phyloP scores from a whole-genome alignment of 140 eudicot species.

The Erigeron philadelphicus region DNA sequence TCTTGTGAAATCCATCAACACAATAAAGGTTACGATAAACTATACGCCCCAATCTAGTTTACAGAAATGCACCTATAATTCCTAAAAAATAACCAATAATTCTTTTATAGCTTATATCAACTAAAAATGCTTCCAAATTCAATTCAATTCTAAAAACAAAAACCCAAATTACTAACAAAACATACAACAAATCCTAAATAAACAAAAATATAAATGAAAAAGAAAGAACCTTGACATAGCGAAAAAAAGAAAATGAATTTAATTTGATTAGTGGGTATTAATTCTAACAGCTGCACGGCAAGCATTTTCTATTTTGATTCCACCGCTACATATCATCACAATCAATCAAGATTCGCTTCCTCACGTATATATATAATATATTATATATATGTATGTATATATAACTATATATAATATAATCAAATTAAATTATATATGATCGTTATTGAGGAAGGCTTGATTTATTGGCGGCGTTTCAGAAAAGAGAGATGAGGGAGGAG shows the following conservation, averaged over 20 bases:
- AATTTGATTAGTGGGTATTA: background rate
- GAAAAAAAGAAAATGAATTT: constrained; percentile 3
- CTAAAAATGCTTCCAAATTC: background rate
- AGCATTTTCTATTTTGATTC: constrained; percentile 33
- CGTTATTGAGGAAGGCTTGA: constrained; percentile 14
- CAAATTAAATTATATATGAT: constrained; percentile 8
- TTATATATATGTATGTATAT: too few species aligned
- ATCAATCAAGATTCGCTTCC: constrained; percentile 11
- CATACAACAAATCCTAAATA: constrained; percentile 12
- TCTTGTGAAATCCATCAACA: too few species aligned
- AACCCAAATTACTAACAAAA: background rate
- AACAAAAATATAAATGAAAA: background rate
- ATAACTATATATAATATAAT: too few species aligned
- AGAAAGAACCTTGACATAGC: constrained; percentile 33
- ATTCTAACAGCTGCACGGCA: constrained; percentile 21
- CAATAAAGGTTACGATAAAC: too few species aligned
- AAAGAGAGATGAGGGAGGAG: background rate
- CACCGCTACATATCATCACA: constrained; percentile 25
- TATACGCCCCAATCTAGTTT: too few species aligned
- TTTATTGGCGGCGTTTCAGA: constrained; percentile 31
- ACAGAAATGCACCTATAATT: too few species aligned
- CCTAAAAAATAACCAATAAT: too few species aligned
- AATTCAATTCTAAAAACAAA: background rate
- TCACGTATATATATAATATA: too few species aligned
- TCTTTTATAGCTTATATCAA: background rate